Base-by-base conservation (phyloP, 1,139 yeast genomes). In the Zhuliangozyma parablackwelliae region DNA sequence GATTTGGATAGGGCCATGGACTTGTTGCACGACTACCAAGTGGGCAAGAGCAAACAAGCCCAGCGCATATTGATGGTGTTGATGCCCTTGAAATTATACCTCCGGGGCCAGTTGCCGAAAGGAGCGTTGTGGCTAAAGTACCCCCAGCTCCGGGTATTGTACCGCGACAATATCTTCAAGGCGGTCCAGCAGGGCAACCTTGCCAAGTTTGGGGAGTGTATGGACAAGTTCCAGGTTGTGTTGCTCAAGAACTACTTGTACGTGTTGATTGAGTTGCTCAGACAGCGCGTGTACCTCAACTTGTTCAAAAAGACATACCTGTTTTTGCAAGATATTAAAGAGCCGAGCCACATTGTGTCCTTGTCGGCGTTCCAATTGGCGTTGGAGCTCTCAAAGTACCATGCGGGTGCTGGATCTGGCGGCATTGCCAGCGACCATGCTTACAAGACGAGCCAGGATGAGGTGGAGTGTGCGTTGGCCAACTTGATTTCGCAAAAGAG, bases 401-500 rank as follows among this genome's bases (percentile, higher is more conserved):
- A 53, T 38, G 28, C 32, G 21, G 31, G 29, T 21, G 26, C 28
- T 11, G 28, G 34, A 11, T 35, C 37, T 28, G 43, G 40, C 26
- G 16, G 16, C 4, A 42, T 39, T 26, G 36, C 34, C 10, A 35
- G 26, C 10, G 40, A 41, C 21, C 44, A 40, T 21, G 33, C 34
- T 13, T 35, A 47, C 32, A 36, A 36, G 9, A 50, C 50, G 26
- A 41, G 57, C 13, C 47, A 63, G 26, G 82, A 78, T 47, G 81
- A 78, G 35, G 68, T 83, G 6, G 97, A 90, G 59, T 80, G 94
- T 46, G 59, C 76, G 21, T 49, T 89, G 30, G 90, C 96, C 0
- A 75, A 75, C 39, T 60, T 85, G 49, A 87, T 90, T 12, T 66
- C 72, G 35, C 61, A 59, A 31, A 86, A 87, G 9, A 63, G 63